Evolutionary conservation across 2,329 filamentous ascomycete genomes (phyloP), one percentile per base, ranked within the genome.

Genomic region (Coniochaeta prunicola): DNA sequence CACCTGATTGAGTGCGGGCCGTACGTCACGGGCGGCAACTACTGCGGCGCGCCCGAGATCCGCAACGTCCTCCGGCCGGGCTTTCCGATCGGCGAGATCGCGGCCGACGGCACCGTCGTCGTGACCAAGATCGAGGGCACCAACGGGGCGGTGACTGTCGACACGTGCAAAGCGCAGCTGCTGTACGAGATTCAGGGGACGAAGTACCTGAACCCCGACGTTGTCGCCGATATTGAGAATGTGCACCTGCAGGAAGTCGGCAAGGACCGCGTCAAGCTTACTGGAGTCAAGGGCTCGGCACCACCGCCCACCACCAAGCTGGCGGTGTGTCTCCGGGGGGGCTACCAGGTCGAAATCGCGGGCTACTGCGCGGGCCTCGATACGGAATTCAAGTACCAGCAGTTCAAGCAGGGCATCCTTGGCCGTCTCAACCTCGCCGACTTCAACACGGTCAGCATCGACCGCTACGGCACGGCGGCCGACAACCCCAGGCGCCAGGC

Each of bases 81-180:
- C 0, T 79, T 77, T 56, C 75, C 74, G 0, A 78, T 80, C 60
- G 76, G 73, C 4, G 77, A 80, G 53, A 70, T 80, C 17, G 73
- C 69, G 15, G 65, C 54, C 0, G 73, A 76, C 63, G 77, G 78
- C 0, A 69, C 67, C 3, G 74, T 72, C 31, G 66, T 77, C 5
- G 70, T 79, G 40, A 76, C 74, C 5, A 80, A 79, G 59, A 30
- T 33, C 26, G 76, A 78, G 59, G 68, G 71, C 5, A 66, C 64
- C 3, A 74, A 71, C 15, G 72, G 74, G 19, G 76, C 73, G 0
- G 63, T 73, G 19, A 66, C 75, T 3, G 54, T 59, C 33, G 59
- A 61, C 9, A 61, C 57, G 4, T 68, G 74, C 21, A 67, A 65
- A 28, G 40, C 57, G 9, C 71, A 74, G 58, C 66, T 74, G 15